Evolutionary conservation across 306 rosid species (phyloP), one percentile per base, ranked within the genome.

Genomic region (Vicia villosa): DNA sequence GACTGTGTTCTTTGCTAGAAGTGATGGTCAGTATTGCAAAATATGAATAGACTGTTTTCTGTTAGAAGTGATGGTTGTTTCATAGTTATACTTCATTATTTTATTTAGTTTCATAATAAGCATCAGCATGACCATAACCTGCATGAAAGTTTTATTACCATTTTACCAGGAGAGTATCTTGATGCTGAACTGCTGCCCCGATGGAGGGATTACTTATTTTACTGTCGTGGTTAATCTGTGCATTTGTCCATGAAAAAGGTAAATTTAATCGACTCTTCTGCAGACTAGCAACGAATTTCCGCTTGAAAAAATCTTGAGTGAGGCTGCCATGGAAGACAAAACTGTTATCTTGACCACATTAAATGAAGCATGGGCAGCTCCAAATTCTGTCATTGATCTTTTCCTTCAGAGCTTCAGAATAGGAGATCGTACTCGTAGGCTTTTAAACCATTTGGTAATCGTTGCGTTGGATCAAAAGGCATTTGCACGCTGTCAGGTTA

Each of bases 321-420:
- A 72, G 66, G 97, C 98, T 64, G 87, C 96, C 43, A 94, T 86
- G 93, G 79, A 63, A 26, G 90, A 85, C 80, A 73, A 63, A 56
- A 94, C 98, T 49, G 95, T 94, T 66, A 90, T 94, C 66, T 77
- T 94, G 82, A 90, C 98, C 24, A 88, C 98, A 16, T 80, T 94
- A 70, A 94, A 94, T 71, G 95, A 85, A 80, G 97, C 98, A 66
- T 94, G 98, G 98, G 97, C 97, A 15, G 82, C 96, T 81, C 95
- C 86, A 41, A 72, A 83, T 84, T 90, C 98, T 22, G 74, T 91
- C 30, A 43, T 90, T 22, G 97, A 88, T 79, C 96, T 94, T 69
- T 94, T 94, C 65, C 92, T 91, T 5, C 96, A 88, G 77, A 91
- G 99, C 85, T 91, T 94, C 78, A 88, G 86, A 86, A 89, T 83